Evolutionary conservation across 371 early-diverging fungal species (phyloP).

Genomic region (Mortierella sp.): DNA sequence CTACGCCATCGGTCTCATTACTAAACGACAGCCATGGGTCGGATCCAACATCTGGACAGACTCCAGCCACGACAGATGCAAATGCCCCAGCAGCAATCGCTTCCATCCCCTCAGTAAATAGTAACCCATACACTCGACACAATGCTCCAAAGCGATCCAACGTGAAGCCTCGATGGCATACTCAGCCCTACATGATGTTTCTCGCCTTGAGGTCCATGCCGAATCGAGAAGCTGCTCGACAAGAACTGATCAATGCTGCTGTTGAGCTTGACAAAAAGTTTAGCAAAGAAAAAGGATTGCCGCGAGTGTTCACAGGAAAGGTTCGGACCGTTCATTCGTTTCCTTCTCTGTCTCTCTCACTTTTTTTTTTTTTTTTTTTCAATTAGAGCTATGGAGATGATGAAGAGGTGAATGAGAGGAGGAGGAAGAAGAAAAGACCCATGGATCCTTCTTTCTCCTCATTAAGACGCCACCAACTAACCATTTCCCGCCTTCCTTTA

Average conservation of each 20-base stretch:
- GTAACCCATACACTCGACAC: constrained; percentile 29
- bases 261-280: constrained; percentile 78
- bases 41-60: too few species aligned
- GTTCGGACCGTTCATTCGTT: constrained; percentile 40
- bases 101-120: background rate
- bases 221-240: constrained; percentile 70
- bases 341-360: background rate
- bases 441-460: background rate
- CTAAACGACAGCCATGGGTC: too few species aligned
- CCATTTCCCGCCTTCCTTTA: constrained; percentile 27
- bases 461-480: too few species aligned
- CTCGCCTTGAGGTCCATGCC: constrained; percentile 79
- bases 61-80: too few species aligned
- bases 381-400: background rate
- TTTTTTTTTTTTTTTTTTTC: background rate
- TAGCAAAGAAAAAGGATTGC: constrained; percentile 75
- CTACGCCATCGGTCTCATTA: too few species aligned
- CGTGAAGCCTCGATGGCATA: constrained; percentile 83
- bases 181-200: constrained; percentile 84
- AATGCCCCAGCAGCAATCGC: too few species aligned
- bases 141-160: constrained; percentile 42
- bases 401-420: too few species aligned
- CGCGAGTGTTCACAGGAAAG: constrained; percentile 85
- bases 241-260: constrained; percentile 77
- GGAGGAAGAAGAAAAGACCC: too few species aligned